Percentiles rank a stretch among this genome's conserved stretches.
Conservation (phyloP, 805 yeast species). For the Zygoascus bituminiphila region DNA sequence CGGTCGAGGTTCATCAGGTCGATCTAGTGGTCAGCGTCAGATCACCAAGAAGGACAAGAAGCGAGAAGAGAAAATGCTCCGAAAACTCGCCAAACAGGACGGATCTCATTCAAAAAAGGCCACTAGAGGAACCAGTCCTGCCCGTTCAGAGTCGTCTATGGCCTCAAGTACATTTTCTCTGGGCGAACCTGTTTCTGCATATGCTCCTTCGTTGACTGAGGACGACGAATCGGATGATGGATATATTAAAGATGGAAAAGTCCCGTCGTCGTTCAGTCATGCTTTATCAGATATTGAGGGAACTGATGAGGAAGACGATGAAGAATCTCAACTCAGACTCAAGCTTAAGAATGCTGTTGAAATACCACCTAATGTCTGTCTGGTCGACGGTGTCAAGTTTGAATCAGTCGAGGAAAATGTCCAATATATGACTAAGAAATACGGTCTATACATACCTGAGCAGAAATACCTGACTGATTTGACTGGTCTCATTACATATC, state of each 20-base stretch:
- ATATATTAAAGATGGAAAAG: conserved; percentile 19
- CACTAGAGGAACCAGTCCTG: conserved; percentile 9
- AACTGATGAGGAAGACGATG: conserved; percentile 14
- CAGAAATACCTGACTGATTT: conserved; percentile 55
- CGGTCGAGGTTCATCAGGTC: conserved; percentile 20
- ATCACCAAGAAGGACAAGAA: conserved; percentile 31
- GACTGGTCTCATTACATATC: conserved; percentile 62
- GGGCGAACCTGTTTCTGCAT: conserved; percentile 20
- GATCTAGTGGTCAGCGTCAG: conserved; percentile 24
- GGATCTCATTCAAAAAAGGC: not conserved
- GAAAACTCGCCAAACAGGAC: conserved; percentile 10
- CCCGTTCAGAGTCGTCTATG: conserved; percentile 11
- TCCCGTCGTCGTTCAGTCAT: not conserved
- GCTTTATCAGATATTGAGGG: not conserved
- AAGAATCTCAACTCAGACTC: conserved; percentile 21
- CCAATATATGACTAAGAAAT: conserved; percentile 67
- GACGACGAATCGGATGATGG: conserved; percentile 36
- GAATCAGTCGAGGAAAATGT: conserved; percentile 50
- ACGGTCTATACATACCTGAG: conserved; percentile 88
- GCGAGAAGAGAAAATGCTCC: conserved; percentile 24
- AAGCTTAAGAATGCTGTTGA: conserved; percentile 13
- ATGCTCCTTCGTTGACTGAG: conserved; percentile 4
- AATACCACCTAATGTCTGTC: conserved; percentile 30
- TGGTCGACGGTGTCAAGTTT: conserved; percentile 41
- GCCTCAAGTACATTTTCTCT: conserved; percentile 20